Percentiles rank a stretch among this genome's conserved stretches.
These are phyloP conservation scores for Alternaria gaisen DNA, from an alignment of 2,329 filamentous ascomycete genomes.

Conservation along the genomic window DNA sequence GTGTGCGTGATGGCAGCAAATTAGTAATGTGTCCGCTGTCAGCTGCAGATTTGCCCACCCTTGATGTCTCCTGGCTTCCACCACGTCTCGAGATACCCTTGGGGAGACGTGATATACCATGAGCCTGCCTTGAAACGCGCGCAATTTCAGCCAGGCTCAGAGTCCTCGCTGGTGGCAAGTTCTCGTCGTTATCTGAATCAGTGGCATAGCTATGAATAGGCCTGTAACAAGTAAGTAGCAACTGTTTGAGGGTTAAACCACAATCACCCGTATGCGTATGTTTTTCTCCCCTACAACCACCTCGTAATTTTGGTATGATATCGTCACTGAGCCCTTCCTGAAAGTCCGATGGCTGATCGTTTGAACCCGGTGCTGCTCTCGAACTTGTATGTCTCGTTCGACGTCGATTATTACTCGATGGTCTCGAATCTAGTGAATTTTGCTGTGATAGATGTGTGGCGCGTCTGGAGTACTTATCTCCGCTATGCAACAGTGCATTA, in stretches of 20 bases:
- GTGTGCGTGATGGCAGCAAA: background rate
- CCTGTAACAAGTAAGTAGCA: constrained; percentile 10
- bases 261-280: background rate
- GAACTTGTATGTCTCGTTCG: background rate
- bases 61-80: background rate
- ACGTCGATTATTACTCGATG: background rate
- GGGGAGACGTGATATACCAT: constrained; percentile 8
- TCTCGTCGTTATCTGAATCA: background rate
- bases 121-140: background rate
- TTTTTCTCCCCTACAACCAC: constrained; percentile 10
- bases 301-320: constrained; percentile 14
- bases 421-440: background rate
- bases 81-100: background rate
- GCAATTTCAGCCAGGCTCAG: background rate
- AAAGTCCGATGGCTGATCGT: constrained; percentile 12
- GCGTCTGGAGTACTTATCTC: background rate
- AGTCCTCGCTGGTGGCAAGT: background rate
- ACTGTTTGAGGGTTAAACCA: constrained; percentile 3
- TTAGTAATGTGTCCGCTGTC: background rate
- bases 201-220: background rate
- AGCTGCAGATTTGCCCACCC: background rate
- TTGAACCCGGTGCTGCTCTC: background rate
- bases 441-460: background rate
- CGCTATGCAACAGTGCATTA: background rate
- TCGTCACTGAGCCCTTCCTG: constrained; percentile 5